Percentiles rank a stretch among this genome's conserved stretches.
These are phyloP conservation scores for Debaryomyces tyrocola DNA, from an alignment of 805 yeast genomes.

Conservation along the genomic window DNA sequence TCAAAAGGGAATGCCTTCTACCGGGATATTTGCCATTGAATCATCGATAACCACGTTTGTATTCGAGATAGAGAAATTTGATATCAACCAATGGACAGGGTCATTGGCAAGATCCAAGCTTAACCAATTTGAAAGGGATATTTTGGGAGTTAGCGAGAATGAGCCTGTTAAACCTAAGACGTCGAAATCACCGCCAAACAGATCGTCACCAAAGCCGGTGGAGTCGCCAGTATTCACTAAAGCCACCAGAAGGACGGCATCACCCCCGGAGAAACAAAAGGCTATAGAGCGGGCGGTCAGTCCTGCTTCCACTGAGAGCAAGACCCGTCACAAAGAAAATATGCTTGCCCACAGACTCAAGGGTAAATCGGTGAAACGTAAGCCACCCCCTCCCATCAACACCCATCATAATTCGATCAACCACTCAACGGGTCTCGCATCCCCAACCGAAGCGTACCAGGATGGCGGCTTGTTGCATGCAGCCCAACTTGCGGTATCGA, in stretches of 20 bases:
- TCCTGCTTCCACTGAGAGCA: constrained; percentile 9
- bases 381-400: constrained; percentile 32
- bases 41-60: constrained; percentile 55
- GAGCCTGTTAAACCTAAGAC: background rate
- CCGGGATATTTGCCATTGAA: constrained; percentile 56
- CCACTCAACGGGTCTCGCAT: constrained; percentile 31
- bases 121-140: constrained; percentile 47
- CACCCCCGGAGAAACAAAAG: constrained; percentile 4
- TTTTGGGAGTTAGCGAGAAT: constrained; percentile 1
- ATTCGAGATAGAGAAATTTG: constrained; percentile 54
- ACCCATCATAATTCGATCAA: constrained; percentile 14
- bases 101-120: constrained; percentile 49
- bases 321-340: constrained; percentile 8
- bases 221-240: constrained; percentile 21
- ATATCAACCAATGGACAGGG: constrained; percentile 58
- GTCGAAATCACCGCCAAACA: background rate
- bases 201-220: constrained; percentile 20
- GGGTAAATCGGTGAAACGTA: constrained; percentile 20
- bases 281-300: constrained; percentile 2
- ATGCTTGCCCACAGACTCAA: constrained; percentile 16
- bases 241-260: background rate
- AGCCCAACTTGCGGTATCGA: constrained; percentile 43
- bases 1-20: constrained; percentile 32
- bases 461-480: constrained; percentile 40
- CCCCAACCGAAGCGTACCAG: constrained; percentile 10